Evolutionary conservation across 495 filamentous ascomycete species (phyloP), one percentile per base, ranked within the genome.

Genomic region (Aspergillus affinis): DNA sequence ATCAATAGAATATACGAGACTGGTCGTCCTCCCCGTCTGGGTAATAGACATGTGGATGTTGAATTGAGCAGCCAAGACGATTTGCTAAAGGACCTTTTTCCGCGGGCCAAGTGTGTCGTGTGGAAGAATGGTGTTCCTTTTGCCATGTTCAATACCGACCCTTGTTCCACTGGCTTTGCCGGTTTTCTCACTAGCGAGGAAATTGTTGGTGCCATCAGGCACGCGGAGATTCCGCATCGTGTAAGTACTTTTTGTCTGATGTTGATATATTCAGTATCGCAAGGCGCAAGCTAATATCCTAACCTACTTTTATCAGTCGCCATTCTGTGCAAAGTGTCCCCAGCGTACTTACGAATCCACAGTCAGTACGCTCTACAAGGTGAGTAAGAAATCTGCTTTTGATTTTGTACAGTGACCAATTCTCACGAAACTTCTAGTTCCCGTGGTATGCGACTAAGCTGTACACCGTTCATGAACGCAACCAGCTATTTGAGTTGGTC

Each of bases 281-380:
- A 61, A 36, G 65, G 51, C 57, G 19, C 0, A 17, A n/a, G 44
- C 49, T 69, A 36, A 71, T 50, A 48, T 23, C 54, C 21, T 23
- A 52, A 29, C 48, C 21, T 13, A n/a, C 45, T 19, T 57, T 7
- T 32, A 50, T 4, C 53, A 91, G 88, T 86, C 86, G 48, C 81
- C 81, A 1, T 92, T 86, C 65, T 78, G 83, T 4, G 73, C 72
- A 29, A 82, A 87, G 56, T 88, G 85, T 58, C 84, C 84, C 6
- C 86, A 92, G 72, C 86, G 90, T 2, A 82, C 86, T 10, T 93
- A 84, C 61, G 90, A 94, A 75, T 87, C 81, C 45, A 80, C 90
- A 67, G 89, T 91, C 61, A 89, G 84, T 62, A 90, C 86, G 0
- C 74, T 94, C 53, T 82, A 82, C 65, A 94, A 93, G 78, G 78